Conservation (phyloP, 2,329 filamentous ascomycete species). For the Fusarium irregulare region DNA sequence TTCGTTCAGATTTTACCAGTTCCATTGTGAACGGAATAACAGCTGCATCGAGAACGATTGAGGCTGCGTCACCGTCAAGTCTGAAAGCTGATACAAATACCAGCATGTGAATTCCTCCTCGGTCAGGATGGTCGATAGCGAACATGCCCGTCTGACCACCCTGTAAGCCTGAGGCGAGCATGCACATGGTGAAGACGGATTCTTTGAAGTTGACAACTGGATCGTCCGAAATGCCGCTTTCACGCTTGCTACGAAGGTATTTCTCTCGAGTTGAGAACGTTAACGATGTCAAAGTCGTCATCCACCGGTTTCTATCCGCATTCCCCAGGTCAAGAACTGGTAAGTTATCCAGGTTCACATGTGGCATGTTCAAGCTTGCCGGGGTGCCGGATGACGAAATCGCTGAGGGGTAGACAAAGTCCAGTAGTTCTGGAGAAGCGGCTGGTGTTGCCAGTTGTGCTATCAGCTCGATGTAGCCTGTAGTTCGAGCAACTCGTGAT, state of each 20-base stretch:
- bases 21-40: slow-evolving; percentile 57
- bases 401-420: slow-evolving; percentile 54
- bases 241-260: slow-evolving; percentile 47
- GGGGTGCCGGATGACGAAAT: slow-evolving; percentile 49
- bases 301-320: slow-evolving; percentile 52
- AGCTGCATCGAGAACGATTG: slow-evolving; percentile 60
- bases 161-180: slow-evolving; percentile 58
- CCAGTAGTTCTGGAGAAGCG: slow-evolving; percentile 40
- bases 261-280: slow-evolving; percentile 58
- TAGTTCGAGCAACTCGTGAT: slow-evolving; percentile 57
- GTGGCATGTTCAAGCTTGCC: slow-evolving; percentile 52
- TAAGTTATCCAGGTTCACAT: slow-evolving; percentile 59
- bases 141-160: slow-evolving; percentile 59
- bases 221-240: slow-evolving; percentile 45
- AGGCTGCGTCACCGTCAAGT: slow-evolving; percentile 56
- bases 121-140: slow-evolving; percentile 51
- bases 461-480: slow-evolving; percentile 59
- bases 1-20: slow-evolving; percentile 47
- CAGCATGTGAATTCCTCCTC: slow-evolving; percentile 55
- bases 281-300: slow-evolving; percentile 53
- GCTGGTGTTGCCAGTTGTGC: slow-evolving; percentile 48
- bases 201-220: slow-evolving; percentile 61
- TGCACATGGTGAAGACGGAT: slow-evolving; percentile 60
- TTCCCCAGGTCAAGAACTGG: slow-evolving; percentile 56
- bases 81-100: slow-evolving; percentile 57